phyloP scores from a whole-genome alignment of 2,329 filamentous ascomycete species.

The Ceratocystis colombiana region DNA sequence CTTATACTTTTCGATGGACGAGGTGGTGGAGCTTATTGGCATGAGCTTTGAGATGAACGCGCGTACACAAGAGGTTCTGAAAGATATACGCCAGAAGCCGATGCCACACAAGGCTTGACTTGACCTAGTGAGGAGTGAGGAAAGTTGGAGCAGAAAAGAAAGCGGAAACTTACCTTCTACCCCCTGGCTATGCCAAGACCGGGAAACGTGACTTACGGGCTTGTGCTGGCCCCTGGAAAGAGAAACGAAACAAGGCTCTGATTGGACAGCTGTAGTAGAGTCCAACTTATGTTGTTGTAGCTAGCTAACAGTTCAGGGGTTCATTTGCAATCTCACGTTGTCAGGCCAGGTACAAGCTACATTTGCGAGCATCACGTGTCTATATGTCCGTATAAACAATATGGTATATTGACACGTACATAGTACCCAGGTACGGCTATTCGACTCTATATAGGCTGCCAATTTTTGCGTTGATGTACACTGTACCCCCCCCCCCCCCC shows the following conservation, averaged over 20 bases:
- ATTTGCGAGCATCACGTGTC: background rate
- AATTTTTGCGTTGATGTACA: background rate
- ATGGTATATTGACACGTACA: no score
- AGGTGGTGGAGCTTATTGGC: slow-evolving; percentile 53
- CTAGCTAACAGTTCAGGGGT: background rate
- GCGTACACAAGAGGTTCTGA: slow-evolving; percentile 47
- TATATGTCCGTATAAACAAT: background rate
- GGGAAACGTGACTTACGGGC: background rate
- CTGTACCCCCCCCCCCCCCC: background rate
- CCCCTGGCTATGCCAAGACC: background rate
- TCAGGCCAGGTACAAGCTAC: slow-evolving; percentile 6
- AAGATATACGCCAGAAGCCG: slow-evolving; percentile 47
- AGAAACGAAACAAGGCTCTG: slow-evolving; percentile 14
- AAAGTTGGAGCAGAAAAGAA: background rate
- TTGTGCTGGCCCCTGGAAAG: background rate
- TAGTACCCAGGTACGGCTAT: background rate
- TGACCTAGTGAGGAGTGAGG: background rate
- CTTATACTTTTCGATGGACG: slow-evolving; percentile 50
- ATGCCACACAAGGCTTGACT: slow-evolving; percentile 30
- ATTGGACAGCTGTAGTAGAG: background rate
- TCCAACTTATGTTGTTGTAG: background rate
- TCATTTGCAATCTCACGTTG: slow-evolving; percentile 10
- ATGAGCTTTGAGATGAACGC: slow-evolving; percentile 56
- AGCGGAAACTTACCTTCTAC: background rate
- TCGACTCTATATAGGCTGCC: background rate